These are phyloP conservation scores for Tremella yokohamensis DNA, from an alignment of 768 basidiomycete species.

Conservation along the genomic window DNA sequence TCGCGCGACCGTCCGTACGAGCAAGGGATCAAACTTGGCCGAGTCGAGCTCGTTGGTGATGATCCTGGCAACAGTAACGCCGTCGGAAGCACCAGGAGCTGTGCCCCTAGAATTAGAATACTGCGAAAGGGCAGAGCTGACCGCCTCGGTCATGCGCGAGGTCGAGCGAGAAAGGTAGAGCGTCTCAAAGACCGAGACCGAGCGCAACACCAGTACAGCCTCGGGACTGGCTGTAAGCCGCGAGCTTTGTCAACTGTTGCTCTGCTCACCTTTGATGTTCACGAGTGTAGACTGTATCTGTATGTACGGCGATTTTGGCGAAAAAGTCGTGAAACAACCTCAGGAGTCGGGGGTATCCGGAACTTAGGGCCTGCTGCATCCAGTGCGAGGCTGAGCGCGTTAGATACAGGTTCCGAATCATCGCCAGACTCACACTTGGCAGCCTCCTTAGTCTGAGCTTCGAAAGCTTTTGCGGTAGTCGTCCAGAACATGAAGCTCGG, in stretches of 20 bases:
- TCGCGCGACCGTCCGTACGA: slow-evolving; percentile 74
- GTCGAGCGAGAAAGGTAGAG: slow-evolving; percentile 83
- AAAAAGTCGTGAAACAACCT: slow-evolving; percentile 97
- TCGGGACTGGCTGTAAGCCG: slow-evolving; percentile 64
- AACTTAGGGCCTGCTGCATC: slow-evolving; percentile 79
- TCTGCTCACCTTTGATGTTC: slow-evolving; percentile 70
- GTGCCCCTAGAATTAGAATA: slow-evolving; percentile 60
- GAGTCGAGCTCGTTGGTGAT: slow-evolving; percentile 89
- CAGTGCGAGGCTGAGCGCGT: slow-evolving; percentile 71
- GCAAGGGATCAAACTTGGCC: slow-evolving; percentile 84
- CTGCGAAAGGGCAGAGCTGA: slow-evolving; percentile 67
- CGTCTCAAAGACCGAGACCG: slow-evolving; percentile 76
- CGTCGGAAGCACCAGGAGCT: slow-evolving; percentile 73
- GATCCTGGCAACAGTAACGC: slow-evolving; percentile 68
- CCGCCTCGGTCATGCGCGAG: slow-evolving; percentile 75
- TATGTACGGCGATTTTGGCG: slow-evolving; percentile 87
- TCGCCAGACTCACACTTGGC: slow-evolving; percentile 60
- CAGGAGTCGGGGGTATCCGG: slow-evolving; percentile 79
- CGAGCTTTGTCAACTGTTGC: not conserved
- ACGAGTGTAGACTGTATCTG: slow-evolving; percentile 84
- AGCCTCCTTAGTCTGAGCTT: slow-evolving; percentile 75
- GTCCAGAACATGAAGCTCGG: slow-evolving; percentile 92
- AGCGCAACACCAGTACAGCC: slow-evolving; percentile 78
- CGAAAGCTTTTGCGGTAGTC: slow-evolving; percentile 70
- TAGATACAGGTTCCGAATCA: slow-evolving; percentile 7